These are phyloP conservation scores for Penicillium sp. DNA, from an alignment of 2,329 filamentous ascomycete species.

Conservation along the genomic window DNA sequence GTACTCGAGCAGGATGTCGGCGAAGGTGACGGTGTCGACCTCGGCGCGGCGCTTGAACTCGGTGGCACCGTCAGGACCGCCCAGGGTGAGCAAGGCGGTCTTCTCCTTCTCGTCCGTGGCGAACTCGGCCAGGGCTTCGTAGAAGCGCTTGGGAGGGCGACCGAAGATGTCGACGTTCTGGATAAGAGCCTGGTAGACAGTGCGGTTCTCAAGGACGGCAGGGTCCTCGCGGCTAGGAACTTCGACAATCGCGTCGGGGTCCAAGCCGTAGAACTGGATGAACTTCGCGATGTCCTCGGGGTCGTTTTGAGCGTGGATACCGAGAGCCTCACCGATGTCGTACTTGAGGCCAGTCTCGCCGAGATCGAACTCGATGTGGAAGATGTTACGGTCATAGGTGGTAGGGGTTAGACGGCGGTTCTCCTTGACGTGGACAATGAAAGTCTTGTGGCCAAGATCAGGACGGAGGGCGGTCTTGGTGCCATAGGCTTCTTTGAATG, in stretches of 20 bases:
- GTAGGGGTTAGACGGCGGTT: slow-evolving; percentile 85
- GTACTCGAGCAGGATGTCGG: slow-evolving; percentile 86
- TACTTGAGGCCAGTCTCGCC: slow-evolving; percentile 88
- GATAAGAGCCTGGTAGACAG: slow-evolving; percentile 82
- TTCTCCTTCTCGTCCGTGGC: slow-evolving; percentile 78
- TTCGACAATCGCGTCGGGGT: slow-evolving; percentile 80
- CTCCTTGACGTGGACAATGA: slow-evolving; percentile 85
- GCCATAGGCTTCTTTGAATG: slow-evolving; percentile 91
- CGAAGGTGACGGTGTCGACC: slow-evolving; percentile 85
- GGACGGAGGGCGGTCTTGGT: slow-evolving; percentile 72
- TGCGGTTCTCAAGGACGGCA: slow-evolving; percentile 74
- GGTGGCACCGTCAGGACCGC: slow-evolving; percentile 70
- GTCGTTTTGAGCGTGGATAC: slow-evolving; percentile 94
- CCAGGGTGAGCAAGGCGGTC: slow-evolving; percentile 71
- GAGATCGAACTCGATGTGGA: slow-evolving; percentile 98
- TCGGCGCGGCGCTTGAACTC: slow-evolving; percentile 93
- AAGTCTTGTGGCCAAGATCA: slow-evolving; percentile 80
- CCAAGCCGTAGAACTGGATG: slow-evolving; percentile 83
- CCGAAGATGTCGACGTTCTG: slow-evolving; percentile 97
- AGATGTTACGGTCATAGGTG: slow-evolving; percentile 96
- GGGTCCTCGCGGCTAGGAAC: slow-evolving; percentile 79
- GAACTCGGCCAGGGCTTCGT: slow-evolving; percentile 84
- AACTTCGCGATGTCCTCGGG: slow-evolving; percentile 73
- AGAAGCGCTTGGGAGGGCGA: slow-evolving; percentile 95
- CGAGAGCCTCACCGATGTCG: slow-evolving; percentile 94